phyloP scores from a whole-genome alignment of 169 alveolate genomes.

The Eimeria acervulina region DNA sequence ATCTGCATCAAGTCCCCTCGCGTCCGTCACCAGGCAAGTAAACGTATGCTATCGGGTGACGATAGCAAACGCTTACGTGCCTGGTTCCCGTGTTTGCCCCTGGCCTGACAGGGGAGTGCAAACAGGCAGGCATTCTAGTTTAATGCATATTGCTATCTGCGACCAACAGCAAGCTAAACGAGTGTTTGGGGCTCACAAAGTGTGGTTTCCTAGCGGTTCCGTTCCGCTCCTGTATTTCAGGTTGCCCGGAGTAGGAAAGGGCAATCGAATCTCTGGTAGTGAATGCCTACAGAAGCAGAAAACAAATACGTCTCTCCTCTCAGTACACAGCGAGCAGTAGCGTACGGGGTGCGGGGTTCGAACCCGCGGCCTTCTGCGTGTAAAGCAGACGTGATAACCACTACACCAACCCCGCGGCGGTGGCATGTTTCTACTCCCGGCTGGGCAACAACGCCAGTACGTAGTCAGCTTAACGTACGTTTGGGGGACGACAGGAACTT shows the following conservation, averaged over 20 bases:
- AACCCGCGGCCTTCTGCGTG: conserved; percentile 92
- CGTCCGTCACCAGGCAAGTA: neutral
- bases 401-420: conserved; percentile 84
- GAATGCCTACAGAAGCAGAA: neutral
- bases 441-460: neutral
- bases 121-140: neutral
- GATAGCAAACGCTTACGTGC: neutral
- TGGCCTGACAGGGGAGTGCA: neutral
- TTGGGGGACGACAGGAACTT: neutral
- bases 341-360: conserved; percentile 89
- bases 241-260: neutral
- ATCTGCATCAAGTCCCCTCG: neutral
- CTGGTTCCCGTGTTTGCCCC: neutral
- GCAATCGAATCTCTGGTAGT: neutral
- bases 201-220: neutral
- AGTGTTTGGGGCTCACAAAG: neutral
- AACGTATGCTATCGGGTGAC: too few species aligned
- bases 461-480: neutral
- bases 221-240: neutral
- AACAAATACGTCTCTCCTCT: neutral
- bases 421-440: neutral
- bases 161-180: neutral
- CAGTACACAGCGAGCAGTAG: neutral
- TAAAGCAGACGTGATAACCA: conserved; percentile 90
- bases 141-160: neutral